phyloP scores from a whole-genome alignment of 768 basidiomycete genomes.

The Rhizopogon sp. region DNA sequence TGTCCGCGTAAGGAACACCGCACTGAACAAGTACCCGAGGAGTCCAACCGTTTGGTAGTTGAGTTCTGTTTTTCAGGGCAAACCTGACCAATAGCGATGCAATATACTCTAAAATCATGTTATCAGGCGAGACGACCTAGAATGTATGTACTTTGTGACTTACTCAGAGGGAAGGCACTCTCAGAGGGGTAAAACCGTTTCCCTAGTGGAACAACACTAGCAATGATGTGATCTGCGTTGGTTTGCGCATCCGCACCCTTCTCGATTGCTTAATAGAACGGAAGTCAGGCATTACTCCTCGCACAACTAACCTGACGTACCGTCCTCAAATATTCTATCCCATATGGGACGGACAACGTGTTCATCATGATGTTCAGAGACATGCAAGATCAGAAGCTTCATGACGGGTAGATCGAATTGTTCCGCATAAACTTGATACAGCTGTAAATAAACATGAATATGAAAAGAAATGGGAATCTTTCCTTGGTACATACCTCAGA shows the following conservation, averaged over 20 bases:
- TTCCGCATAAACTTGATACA: slow-evolving; percentile 84
- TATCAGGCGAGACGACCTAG: background rate
- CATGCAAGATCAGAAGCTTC: slow-evolving; percentile 87
- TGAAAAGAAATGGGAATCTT: background rate
- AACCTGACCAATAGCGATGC: slow-evolving; percentile 74
- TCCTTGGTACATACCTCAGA: slow-evolving; percentile 58
- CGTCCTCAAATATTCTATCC: slow-evolving; percentile 80
- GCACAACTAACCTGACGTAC: slow-evolving; percentile 35
- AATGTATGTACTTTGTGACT: slow-evolving; percentile 22
- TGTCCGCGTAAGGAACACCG: slow-evolving; percentile 71
- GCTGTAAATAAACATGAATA: slow-evolving; percentile 36
- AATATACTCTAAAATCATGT: slow-evolving; percentile 54
- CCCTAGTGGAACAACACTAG: slow-evolving; percentile 66
- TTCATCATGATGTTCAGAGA: slow-evolving; percentile 90
- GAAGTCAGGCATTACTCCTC: background rate
- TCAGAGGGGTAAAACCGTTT: slow-evolving; percentile 90
- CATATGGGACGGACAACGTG: slow-evolving; percentile 79
- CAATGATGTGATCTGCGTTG: slow-evolving; percentile 58
- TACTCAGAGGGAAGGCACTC: slow-evolving; percentile 83
- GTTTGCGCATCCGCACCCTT: slow-evolving; percentile 49
- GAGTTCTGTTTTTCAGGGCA: slow-evolving; percentile 52
- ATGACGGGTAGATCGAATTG: slow-evolving; percentile 80
- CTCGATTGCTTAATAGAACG: slow-evolving; percentile 40
- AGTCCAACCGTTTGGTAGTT: slow-evolving; percentile 75
- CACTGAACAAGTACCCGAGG: slow-evolving; percentile 75